Conservation (phyloP, 495 filamentous ascomycete genomes). For the Lasiosphaeria ovina region DNA sequence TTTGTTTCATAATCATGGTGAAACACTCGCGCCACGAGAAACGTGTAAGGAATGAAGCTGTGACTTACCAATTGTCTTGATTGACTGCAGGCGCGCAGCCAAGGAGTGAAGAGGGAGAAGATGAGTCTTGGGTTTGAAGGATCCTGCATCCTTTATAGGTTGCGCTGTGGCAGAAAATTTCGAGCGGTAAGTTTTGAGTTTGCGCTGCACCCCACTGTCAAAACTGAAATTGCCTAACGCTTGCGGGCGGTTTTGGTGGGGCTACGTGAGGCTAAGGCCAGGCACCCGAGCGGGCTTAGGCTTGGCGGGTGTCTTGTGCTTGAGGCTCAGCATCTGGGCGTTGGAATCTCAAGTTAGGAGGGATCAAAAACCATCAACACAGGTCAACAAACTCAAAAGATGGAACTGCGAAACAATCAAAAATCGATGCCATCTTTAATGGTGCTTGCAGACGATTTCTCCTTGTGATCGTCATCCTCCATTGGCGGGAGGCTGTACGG, state of each 20-base stretch:
- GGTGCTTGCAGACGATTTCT: slow-evolving; percentile 44
- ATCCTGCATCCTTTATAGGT: slow-evolving; percentile 20
- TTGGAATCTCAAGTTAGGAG: neutral
- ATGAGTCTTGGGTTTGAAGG: neutral
- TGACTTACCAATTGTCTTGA: slow-evolving; percentile 25
- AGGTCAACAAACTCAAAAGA: slow-evolving; percentile 14
- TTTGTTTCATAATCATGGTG: slow-evolving; percentile 38
- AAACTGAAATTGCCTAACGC: neutral
- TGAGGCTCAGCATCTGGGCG: neutral
- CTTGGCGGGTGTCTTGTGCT: no score
- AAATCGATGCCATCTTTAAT: slow-evolving; percentile 34
- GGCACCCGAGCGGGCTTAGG: no score
- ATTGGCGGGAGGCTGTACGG: slow-evolving; percentile 87
- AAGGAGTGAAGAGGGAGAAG: slow-evolving; percentile 16
- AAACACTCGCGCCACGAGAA: neutral
- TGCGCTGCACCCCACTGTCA: slow-evolving; percentile 7
- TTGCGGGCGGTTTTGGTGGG: no score
- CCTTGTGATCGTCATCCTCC: slow-evolving; percentile 69
- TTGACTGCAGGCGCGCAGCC: slow-evolving; percentile 20
- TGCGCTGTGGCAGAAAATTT: slow-evolving; percentile 15
- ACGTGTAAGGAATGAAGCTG: neutral
- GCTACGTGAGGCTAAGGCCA: no score
- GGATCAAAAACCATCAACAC: slow-evolving; percentile 29
- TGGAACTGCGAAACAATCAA: slow-evolving; percentile 14
- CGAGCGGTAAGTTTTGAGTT: slow-evolving; percentile 12